Conservation (phyloP, 805 yeast species). For the Candida michaelii region DNA sequence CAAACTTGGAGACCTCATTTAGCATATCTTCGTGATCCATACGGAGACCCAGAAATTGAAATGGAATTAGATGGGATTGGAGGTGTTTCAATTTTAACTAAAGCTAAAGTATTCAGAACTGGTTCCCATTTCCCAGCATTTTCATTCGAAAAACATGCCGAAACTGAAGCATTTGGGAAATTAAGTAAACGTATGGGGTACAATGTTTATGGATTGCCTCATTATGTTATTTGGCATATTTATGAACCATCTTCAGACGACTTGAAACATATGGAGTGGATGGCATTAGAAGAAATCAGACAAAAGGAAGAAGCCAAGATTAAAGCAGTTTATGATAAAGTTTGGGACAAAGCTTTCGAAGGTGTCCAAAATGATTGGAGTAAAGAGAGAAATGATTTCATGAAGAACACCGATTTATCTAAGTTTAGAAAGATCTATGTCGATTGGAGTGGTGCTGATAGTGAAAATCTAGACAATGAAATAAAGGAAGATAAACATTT, state of each 20-base stretch:
- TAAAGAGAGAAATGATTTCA: slow-evolving; percentile 63
- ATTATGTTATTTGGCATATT: slow-evolving; percentile 94
- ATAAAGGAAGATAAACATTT: slow-evolving; percentile 30
- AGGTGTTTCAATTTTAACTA: slow-evolving; percentile 89
- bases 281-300: slow-evolving; percentile 77
- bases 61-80: slow-evolving; percentile 96
- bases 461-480: slow-evolving; percentile 26
- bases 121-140: slow-evolving; percentile 98
- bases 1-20: slow-evolving; percentile 98
- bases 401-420: slow-evolving; percentile 73
- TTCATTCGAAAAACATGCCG: slow-evolving; percentile 94
- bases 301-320: slow-evolving; percentile 61
- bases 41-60: slow-evolving; percentile 91
- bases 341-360: slow-evolving; percentile 77
- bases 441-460: slow-evolving; percentile 70
- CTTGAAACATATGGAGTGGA: slow-evolving; percentile 78
- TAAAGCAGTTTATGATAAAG: slow-evolving; percentile 63
- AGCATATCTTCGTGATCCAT: slow-evolving; percentile 91
- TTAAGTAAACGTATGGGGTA: slow-evolving; percentile 84
- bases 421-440: slow-evolving; percentile 50
- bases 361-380: slow-evolving; percentile 74
- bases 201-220: slow-evolving; percentile 86
- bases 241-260: slow-evolving; percentile 96
- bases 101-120: slow-evolving; percentile 78
- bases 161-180: slow-evolving; percentile 95